These are phyloP conservation scores for Globisporangium nagaii DNA, from an alignment of 352 stramenopile species.

Conservation along the genomic window DNA sequence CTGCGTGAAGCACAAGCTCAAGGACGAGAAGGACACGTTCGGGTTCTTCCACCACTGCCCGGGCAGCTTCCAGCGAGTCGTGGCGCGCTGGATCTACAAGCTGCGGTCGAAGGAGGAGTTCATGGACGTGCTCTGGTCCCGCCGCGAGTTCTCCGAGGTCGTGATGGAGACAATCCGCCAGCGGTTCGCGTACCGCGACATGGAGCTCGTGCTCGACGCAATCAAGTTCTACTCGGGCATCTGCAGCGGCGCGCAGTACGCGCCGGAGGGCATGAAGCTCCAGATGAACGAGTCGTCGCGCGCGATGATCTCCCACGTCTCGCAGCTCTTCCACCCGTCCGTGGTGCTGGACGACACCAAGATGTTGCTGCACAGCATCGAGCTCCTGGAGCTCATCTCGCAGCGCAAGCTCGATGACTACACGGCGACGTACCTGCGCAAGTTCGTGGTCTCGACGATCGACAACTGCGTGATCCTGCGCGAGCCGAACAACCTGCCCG, in stretches of 20 bases:
- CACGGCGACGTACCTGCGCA: constrained; percentile 79
- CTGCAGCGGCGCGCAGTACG: constrained; percentile 69
- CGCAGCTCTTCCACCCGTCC: constrained; percentile 82
- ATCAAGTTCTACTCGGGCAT: constrained; percentile 87
- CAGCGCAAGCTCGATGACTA: constrained; percentile 81
- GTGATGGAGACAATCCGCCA: constrained; percentile 86
- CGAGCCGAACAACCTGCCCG: constrained; percentile 47
- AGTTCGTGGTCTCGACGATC: constrained; percentile 83
- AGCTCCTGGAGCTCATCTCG: constrained; percentile 80
- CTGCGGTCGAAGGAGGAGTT: constrained; percentile 72
- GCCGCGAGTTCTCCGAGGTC: constrained; percentile 75
- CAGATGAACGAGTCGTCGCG: constrained; percentile 81
- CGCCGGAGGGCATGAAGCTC: constrained; percentile 67
- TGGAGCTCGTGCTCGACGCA: constrained; percentile 76
- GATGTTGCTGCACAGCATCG: constrained; percentile 80
- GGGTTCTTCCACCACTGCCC: constrained; percentile 87
- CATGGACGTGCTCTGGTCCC: constrained; percentile 77
- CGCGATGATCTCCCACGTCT: constrained; percentile 86
- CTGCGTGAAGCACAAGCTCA: constrained; percentile 80
- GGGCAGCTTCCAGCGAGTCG: constrained; percentile 81
- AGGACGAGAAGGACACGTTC: constrained; percentile 72
- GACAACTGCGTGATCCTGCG: constrained; percentile 75
- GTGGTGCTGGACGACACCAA: constrained; percentile 81
- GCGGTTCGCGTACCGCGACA: constrained; percentile 80
- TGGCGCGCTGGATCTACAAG: constrained; percentile 85